Base-by-base conservation (phyloP, 495 filamentous ascomycete genomes). In the Penicillium canariense region DNA sequence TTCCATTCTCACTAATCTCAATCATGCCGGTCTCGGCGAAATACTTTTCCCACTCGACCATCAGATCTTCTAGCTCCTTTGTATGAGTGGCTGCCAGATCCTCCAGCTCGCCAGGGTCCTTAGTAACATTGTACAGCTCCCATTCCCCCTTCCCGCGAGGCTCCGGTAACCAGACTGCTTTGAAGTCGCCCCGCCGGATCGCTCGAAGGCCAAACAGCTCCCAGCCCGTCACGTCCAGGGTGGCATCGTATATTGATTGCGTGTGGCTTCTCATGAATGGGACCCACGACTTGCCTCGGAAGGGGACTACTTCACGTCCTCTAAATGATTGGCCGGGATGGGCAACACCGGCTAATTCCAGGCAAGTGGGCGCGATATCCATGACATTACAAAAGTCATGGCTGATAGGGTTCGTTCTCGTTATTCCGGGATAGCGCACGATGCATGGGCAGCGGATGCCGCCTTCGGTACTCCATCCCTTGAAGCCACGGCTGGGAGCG, bases 341-440 rank as follows among this genome's bases (percentile, higher is more conserved):
- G 47, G 65, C 51, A 8, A 83, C 64, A 18, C 78, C 78, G 0
- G 77, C 81, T 50, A 80, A 67, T 15, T 82, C 76, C 22, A 83
- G 64, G 38, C 81, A 68, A 9, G 74, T 81, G 7, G 76, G 79
- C 26, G 70, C 68, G 8, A 81, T 54, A 59, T 83, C 81, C 79
- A 81, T 82, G 15, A 81, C 73, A 7, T 75, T 84, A 30, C 64
- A 69, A 60, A 80, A 82, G 62, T 57, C 40, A n/a, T 56, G 15
- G 7, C 28, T 38, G 51, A 62, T 40, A 28, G 67, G 12, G 14
- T 25, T n/a, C n/a, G 12, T 38, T 52, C 14, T 31, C 17, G 9
- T 28, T 11, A 20, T 15, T 48, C 42, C 5, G 25, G 30, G 34
- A 52, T 50, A 18, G 48, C 68, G 69, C 28, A 77, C 66, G 25